phyloP scores from a whole-genome alignment of 495 filamentous ascomycete genomes.

The Pyronema omphalodes region DNA sequence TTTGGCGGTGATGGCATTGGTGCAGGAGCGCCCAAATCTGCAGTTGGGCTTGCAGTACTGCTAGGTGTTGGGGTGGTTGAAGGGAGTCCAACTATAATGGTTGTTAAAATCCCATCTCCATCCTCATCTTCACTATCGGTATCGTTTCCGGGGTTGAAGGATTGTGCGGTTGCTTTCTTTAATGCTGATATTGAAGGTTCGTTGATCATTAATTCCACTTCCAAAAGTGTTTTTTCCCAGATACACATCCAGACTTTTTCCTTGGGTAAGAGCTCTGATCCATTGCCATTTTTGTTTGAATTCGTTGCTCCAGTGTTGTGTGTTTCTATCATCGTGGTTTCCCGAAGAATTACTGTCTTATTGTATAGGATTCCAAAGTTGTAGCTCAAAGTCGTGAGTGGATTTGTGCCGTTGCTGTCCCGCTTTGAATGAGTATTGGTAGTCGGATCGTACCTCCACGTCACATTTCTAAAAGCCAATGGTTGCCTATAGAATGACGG shows the following conservation, averaged over 20 bases:
- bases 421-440: not conserved
- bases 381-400: constrained; percentile 5
- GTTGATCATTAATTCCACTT: constrained; percentile 15
- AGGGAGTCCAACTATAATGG: not conserved
- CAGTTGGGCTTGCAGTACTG: not conserved
- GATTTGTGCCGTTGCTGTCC: not conserved
- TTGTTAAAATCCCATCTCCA: not conserved
- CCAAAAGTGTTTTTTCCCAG: constrained; percentile 21
- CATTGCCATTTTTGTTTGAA: constrained; percentile 7
- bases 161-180: not conserved
- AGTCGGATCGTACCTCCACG: not conserved
- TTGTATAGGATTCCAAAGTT: constrained; percentile 16
- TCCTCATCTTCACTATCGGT: not conserved
- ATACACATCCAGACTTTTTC: constrained; percentile 22
- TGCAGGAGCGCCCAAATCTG: not conserved
- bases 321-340: constrained; percentile 7
- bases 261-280: constrained; percentile 1
- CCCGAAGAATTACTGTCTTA: constrained; percentile 16
- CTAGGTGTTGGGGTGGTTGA: not conserved
- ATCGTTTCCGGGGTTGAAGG: not conserved
- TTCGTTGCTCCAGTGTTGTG: constrained; percentile 2
- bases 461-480: constrained; percentile 11
- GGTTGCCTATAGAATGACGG: constrained; percentile 17
- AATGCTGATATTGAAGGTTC: constrained; percentile 3
- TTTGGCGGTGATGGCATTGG: not conserved